Conservation (phyloP, 257 asterid species). For the Jasminum sambac region DNA sequence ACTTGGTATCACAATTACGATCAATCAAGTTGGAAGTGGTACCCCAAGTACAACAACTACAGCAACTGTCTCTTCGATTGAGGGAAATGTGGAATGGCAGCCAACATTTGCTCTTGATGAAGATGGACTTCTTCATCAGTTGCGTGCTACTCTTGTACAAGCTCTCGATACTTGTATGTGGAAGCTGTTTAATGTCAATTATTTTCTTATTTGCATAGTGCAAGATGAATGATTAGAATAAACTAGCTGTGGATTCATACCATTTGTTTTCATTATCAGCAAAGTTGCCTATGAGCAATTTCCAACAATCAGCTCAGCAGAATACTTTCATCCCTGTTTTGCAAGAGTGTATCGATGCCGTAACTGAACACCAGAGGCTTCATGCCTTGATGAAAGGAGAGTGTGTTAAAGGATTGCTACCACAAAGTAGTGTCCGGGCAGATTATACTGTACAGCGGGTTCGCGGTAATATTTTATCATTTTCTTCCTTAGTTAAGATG, state of each 20-base stretch:
- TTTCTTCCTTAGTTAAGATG: neutral
- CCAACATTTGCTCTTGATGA: conserved; percentile 84
- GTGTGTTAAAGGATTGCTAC: conserved; percentile 92
- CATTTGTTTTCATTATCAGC: conserved; percentile 40
- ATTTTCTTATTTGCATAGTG: conserved; percentile 2
- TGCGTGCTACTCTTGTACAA: conserved; percentile 75
- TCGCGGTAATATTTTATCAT: conserved; percentile 54
- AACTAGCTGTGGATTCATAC: conserved; percentile 7
- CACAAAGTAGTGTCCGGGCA: conserved; percentile 73
- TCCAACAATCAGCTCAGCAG: conserved; percentile 65
- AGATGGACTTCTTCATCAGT: conserved; percentile 85
- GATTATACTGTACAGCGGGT: conserved; percentile 79
- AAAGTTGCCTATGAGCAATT: conserved; percentile 44
- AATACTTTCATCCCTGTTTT: conserved; percentile 51
- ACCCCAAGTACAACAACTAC: conserved; percentile 44
- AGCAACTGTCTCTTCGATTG: conserved; percentile 56
- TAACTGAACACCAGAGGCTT: conserved; percentile 92
- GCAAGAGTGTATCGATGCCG: conserved; percentile 84
- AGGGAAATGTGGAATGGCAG: conserved; percentile 71
- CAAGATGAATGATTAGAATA: conserved; percentile 13
- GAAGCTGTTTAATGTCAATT: conserved; percentile 31
- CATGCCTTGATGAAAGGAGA: conserved; percentile 88
- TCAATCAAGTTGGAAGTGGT: conserved; percentile 84
- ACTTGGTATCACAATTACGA: conserved; percentile 61
- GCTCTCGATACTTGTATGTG: conserved; percentile 62